phyloP scores from a whole-genome alignment of 108 stramenopile genomes.

The Stephanodiscus triporus region DNA sequence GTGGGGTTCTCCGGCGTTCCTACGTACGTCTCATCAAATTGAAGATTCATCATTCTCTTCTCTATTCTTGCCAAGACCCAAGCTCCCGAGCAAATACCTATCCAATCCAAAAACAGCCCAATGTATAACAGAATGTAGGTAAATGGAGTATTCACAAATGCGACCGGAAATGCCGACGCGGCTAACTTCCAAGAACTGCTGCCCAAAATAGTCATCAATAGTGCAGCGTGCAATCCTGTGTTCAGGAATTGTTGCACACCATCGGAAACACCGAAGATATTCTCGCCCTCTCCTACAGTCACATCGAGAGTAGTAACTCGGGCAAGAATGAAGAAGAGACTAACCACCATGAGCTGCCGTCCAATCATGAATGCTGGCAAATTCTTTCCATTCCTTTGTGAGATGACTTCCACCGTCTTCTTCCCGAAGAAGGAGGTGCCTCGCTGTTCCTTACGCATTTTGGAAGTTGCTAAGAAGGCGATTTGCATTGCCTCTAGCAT shows the following conservation, averaged over 20 bases:
- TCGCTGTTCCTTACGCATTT: conserved; percentile 60
- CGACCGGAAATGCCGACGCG: conserved; percentile 67
- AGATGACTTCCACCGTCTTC: conserved; percentile 58
- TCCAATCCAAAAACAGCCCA: conserved; percentile 58
- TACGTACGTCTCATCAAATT: conserved; percentile 66
- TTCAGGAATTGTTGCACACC: conserved; percentile 65
- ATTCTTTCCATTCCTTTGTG: conserved; percentile 58
- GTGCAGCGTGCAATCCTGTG: conserved; percentile 66
- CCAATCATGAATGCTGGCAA: conserved; percentile 75
- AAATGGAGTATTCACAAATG: conserved; percentile 64
- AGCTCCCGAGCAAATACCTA: conserved; percentile 67
- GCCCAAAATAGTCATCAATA: conserved; percentile 75
- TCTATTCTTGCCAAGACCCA: conserved; percentile 63
- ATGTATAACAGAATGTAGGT: conserved; percentile 56
- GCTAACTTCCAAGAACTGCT: conserved; percentile 72
- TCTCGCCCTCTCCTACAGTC: conserved; percentile 42
- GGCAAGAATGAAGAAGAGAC: conserved; percentile 74
- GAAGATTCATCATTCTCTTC: conserved; percentile 55
- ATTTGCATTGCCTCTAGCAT: conserved; percentile 83
- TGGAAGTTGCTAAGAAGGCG: conserved; percentile 77
- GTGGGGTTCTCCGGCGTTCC: conserved; percentile 62
- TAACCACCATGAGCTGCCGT: conserved; percentile 70
- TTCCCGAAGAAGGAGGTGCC: conserved; percentile 56
- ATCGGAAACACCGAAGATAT: conserved; percentile 68
- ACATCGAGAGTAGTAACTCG: conserved; percentile 64